phyloP scores from a whole-genome alignment of 805 yeast species.

The Saccharomycopsis lassenensis region DNA sequence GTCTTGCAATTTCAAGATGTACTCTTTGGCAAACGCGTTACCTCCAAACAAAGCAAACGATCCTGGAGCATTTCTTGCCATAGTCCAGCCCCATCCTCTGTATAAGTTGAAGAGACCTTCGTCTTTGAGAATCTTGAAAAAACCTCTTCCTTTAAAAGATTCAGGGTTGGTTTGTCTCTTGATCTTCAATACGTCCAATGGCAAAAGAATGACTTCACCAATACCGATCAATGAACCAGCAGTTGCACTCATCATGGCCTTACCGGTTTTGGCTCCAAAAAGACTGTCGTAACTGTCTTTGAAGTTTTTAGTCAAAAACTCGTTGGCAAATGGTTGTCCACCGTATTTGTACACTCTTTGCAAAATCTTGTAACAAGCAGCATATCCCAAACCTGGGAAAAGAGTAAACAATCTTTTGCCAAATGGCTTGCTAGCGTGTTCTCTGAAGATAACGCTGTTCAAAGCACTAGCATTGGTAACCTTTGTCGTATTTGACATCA shows the following conservation, averaged over 20 bases:
- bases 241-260: conserved; percentile 92
- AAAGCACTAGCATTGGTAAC: conserved; percentile 55
- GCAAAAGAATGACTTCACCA: conserved; percentile 92
- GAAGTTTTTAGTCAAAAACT: conserved; percentile 70
- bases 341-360: conserved; percentile 99
- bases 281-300: conserved; percentile 55
- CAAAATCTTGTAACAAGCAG: conserved; percentile 90
- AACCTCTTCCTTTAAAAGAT: conserved; percentile 97
- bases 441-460: conserved; percentile 79
- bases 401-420: conserved; percentile 66
- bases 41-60: conserved; percentile 97
- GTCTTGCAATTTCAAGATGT: conserved; percentile 75
- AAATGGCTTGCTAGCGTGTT: conserved; percentile 61
- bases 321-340: conserved; percentile 98
- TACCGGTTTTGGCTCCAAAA: conserved; percentile 92
- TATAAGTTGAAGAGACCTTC: conserved; percentile 92
- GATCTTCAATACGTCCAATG: conserved; percentile 92
- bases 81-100: conserved; percentile 99
- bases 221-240: conserved; percentile 97
- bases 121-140: conserved; percentile 70
- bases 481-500: conserved; percentile 71
- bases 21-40: conserved; percentile 97
- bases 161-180: conserved; percentile 99
- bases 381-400: conserved; percentile 97
- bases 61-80: conserved; percentile 99